Evolutionary conservation across 352 stramenopile genomes (phyloP).

Genomic region (Peronospora belbahrii): DNA sequence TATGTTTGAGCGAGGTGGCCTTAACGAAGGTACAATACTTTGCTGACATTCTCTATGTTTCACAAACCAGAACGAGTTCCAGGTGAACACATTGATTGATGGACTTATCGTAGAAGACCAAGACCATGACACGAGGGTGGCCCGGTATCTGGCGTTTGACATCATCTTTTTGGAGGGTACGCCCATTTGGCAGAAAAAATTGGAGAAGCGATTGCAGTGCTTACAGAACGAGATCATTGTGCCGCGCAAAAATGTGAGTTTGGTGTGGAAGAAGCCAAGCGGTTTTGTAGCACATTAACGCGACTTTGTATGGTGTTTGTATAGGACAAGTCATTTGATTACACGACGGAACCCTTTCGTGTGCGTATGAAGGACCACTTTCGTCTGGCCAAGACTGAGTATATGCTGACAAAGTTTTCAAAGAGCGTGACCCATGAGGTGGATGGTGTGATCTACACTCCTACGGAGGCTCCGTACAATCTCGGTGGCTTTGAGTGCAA

Average conservation of each 20-base stretch:
- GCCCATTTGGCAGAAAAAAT: slow-evolving; percentile 81
- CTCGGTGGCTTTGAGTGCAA: slow-evolving; percentile 79
- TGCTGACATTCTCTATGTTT: not conserved
- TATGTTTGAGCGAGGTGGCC: not conserved
- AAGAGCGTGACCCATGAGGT: slow-evolving; percentile 81
- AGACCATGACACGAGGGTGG: slow-evolving; percentile 66
- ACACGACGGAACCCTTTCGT: slow-evolving; percentile 73
- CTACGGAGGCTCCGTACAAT: slow-evolving; percentile 76
- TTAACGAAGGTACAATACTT: not conserved
- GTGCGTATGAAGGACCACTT: slow-evolving; percentile 89
- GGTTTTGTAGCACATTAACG: not conserved
- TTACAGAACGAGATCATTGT: slow-evolving; percentile 87
- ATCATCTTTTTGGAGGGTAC: slow-evolving; percentile 73
- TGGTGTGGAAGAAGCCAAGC: not conserved
- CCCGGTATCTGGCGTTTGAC: slow-evolving; percentile 76
- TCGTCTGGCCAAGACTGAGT: slow-evolving; percentile 79
- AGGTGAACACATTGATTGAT: slow-evolving; percentile 78
- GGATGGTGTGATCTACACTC: slow-evolving; percentile 83
- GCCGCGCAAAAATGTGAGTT: slow-evolving; percentile 72
- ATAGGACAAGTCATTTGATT: slow-evolving; percentile 73
- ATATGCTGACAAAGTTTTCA: slow-evolving; percentile 81
- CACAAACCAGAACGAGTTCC: slow-evolving; percentile 42
- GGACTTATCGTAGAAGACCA: slow-evolving; percentile 82
- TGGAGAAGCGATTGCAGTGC: slow-evolving; percentile 82
- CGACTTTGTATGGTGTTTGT: not conserved